phyloP scores from a whole-genome alignment of 768 basidiomycete species.

The Lyophyllum shimeji region DNA sequence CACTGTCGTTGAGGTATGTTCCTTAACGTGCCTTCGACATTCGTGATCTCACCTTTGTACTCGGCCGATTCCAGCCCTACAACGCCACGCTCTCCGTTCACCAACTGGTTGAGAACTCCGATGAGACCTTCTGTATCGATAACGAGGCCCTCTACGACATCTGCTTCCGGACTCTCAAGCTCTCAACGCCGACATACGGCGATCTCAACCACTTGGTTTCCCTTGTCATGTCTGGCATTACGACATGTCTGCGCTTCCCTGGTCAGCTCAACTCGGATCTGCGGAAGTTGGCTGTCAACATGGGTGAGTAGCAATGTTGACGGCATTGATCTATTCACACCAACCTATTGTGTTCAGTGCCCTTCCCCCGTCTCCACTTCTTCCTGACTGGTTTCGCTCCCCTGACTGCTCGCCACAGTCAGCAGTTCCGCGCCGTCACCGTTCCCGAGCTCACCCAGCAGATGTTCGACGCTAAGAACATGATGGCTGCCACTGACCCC shows the following conservation, averaged over 20 bases:
- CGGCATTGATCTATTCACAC: background rate
- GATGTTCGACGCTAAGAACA: constrained; percentile 99
- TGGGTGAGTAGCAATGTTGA: constrained; percentile 61
- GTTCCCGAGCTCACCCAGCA: constrained; percentile 98
- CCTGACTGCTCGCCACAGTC: constrained; percentile 89
- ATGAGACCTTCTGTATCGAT: constrained; percentile 99
- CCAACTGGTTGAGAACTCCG: constrained; percentile 99
- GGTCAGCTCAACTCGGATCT: constrained; percentile 99
- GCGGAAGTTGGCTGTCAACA: constrained; percentile 98
- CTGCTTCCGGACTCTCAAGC: constrained; percentile 97
- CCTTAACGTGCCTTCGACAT: background rate
- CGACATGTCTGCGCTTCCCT: constrained; percentile 98
- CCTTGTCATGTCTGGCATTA: constrained; percentile 98
- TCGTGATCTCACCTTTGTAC: background rate
- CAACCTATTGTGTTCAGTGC: constrained; percentile 51
- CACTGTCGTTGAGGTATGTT: constrained; percentile 88
- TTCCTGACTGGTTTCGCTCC: constrained; percentile 98
- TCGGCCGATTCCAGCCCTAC: constrained; percentile 70
- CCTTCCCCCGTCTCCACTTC: constrained; percentile 99
- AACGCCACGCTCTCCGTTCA: constrained; percentile 98
- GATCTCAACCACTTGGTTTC: constrained; percentile 98
- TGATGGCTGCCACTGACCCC: constrained; percentile 99
- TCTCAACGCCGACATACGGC: constrained; percentile 92
- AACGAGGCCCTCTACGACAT: constrained; percentile 99
- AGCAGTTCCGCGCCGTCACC: constrained; percentile 94